Evolutionary conservation across 306 rosid species (phyloP).

Genomic region (Fragaria iinumae): DNA sequence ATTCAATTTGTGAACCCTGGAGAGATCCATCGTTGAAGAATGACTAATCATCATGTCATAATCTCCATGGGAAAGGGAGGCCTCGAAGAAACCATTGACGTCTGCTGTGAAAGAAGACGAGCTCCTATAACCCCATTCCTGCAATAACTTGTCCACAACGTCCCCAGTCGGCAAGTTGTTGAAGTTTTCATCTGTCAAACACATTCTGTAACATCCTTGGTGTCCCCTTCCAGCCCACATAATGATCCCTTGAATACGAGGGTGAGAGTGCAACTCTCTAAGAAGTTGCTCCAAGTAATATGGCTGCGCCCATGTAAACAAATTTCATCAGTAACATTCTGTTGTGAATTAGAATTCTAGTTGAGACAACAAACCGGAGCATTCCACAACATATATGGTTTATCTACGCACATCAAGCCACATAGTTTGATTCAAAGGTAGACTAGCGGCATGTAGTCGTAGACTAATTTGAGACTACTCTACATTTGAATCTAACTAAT

Average conservation of each 20-base stretch:
- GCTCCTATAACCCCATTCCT: conserved; percentile 45
- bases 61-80: conserved; percentile 48
- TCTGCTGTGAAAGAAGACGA: conserved; percentile 25
- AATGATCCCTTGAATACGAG: conserved; percentile 52
- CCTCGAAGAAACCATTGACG: conserved; percentile 33
- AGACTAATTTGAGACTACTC: too few species aligned
- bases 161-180: conserved; percentile 60
- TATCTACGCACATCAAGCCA: too few species aligned
- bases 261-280: conserved; percentile 65
- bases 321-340: not conserved
- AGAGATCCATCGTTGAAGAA: conserved; percentile 13
- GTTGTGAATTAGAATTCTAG: too few species aligned
- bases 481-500: too few species aligned
- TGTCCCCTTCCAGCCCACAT: conserved; percentile 56
- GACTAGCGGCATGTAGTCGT: too few species aligned
- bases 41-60: conserved; percentile 31
- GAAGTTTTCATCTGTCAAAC: conserved; percentile 62
- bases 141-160: conserved; percentile 62
- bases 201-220: conserved; percentile 48
- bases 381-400: too few species aligned
- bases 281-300: conserved; percentile 49
- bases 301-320: not conserved
- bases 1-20: conserved; percentile 16
- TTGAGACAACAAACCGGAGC: too few species aligned
- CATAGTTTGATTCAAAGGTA: too few species aligned